Conservation (phyloP, 2,329 filamentous ascomycete species). For the Ascochyta lentis region DNA sequence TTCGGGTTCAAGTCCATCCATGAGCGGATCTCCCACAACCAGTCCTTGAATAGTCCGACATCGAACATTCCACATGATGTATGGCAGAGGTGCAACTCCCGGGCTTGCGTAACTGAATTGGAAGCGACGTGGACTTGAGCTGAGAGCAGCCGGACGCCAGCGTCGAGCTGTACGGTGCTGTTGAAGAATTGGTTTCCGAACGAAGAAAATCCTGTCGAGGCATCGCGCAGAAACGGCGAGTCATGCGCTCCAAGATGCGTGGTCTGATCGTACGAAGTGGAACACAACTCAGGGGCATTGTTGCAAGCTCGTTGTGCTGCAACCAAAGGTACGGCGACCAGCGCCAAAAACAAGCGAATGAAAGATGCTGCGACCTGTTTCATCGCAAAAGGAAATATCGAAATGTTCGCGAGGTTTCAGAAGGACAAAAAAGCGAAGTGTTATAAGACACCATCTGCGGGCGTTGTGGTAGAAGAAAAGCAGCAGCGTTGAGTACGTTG, state of each 20-base stretch:
- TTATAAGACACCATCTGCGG: not conserved
- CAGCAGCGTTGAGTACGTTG: constrained; percentile 5
- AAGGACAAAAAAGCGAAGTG: not conserved
- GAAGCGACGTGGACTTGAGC: constrained; percentile 70
- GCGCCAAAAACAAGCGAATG: constrained; percentile 15
- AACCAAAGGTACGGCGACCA: constrained; percentile 12
- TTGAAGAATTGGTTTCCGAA: constrained; percentile 76
- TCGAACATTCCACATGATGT: constrained; percentile 70
- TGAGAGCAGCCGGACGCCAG: constrained; percentile 73
- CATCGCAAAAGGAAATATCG: constrained; percentile 5
- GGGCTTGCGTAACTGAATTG: constrained; percentile 36
- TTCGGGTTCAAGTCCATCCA: constrained; percentile 73
- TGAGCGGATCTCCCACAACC: constrained; percentile 66
- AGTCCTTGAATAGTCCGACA: constrained; percentile 67
- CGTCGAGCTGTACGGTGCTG: constrained; percentile 70
- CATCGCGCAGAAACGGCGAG: constrained; percentile 71
- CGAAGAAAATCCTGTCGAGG: constrained; percentile 63
- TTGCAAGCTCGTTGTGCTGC: constrained; percentile 65
- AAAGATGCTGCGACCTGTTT: constrained; percentile 7
- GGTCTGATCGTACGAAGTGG: constrained; percentile 71
- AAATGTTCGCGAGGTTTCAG: not conserved
- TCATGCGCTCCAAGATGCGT: constrained; percentile 79
- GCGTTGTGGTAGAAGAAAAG: constrained; percentile 3
- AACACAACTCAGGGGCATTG: constrained; percentile 76
- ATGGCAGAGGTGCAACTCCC: constrained; percentile 70